These are phyloP conservation scores for Toxoplasma gondii DNA, from an alignment of 169 alveolate genomes.

Conservation along the genomic window DNA sequence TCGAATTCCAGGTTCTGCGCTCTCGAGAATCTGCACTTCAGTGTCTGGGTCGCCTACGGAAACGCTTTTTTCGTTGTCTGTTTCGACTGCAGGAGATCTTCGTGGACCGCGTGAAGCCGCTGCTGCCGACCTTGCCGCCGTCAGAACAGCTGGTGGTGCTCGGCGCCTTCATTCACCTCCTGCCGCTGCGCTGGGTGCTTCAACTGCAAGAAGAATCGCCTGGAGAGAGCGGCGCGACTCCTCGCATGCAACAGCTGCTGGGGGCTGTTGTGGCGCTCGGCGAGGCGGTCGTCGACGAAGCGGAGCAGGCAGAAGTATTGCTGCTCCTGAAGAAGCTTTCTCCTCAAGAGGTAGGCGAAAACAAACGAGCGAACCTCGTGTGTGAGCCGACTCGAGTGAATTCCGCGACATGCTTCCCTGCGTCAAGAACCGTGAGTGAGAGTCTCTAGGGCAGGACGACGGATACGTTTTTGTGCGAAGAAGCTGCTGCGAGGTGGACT, in stretches of 20 bases:
- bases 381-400: not conserved
- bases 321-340: not conserved
- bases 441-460: no score
- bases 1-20: no score
- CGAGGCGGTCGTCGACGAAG: constrained; percentile 40
- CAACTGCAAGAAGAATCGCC: constrained; percentile 17
- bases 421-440: no score
- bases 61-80: no score
- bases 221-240: not conserved
- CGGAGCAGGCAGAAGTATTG: not conserved
- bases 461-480: no score
- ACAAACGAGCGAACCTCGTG: not conserved
- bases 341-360: constrained; percentile 8
- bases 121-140: not conserved
- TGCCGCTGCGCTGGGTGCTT: constrained; percentile 25
- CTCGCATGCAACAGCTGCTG: constrained; percentile 32
- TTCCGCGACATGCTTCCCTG: not conserved
- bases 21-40: no score
- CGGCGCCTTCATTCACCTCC: constrained; percentile 18
- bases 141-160: not conserved
- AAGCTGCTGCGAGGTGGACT: no score
- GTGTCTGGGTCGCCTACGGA: no score
- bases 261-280: constrained; percentile 8
- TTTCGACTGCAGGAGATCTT: constrained; percentile 27
- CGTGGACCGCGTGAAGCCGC: constrained; percentile 25